A percentile compares a stretch with the other conserved stretches of the same genome.
Evolutionary conservation across 73 alveolate genomes (phyloP).

Genomic region (Paramecium primaurelia): DNA sequence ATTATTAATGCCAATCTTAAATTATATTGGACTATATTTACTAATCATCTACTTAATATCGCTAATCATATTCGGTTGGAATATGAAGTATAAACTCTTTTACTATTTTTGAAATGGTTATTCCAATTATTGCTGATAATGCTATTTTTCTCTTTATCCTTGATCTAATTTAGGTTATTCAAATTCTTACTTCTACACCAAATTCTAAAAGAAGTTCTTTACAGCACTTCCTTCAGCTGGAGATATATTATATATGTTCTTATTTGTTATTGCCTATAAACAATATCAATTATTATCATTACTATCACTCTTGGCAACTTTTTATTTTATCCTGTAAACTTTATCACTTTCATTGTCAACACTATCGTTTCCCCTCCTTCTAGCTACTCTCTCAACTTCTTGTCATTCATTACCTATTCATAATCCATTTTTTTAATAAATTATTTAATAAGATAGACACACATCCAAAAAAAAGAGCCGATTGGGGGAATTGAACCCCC

Average conservation of each 20-base stretch:
- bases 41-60: slow-evolving; percentile 51
- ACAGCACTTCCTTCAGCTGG: slow-evolving; percentile 42
- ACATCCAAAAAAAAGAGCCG: slow-evolving; percentile 38
- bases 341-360: slow-evolving; percentile 1
- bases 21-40: neutral
- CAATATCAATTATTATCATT: neutral
- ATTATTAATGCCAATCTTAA: slow-evolving; percentile 22
- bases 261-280: slow-evolving; percentile 42
- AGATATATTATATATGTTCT: slow-evolving; percentile 55
- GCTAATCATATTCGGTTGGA: slow-evolving; percentile 58
- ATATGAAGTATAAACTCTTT: slow-evolving; percentile 45
- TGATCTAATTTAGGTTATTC: neutral
- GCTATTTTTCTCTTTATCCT: slow-evolving; percentile 57
- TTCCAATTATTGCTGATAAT: neutral
- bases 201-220: slow-evolving; percentile 27
- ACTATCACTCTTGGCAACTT: neutral
- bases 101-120: slow-evolving; percentile 43
- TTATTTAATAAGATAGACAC: neutral
- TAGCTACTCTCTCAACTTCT: neutral
- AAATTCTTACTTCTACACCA: slow-evolving; percentile 3
- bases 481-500: slow-evolving; percentile 56
- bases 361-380: slow-evolving; percentile 9
- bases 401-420: neutral
- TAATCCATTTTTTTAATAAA: slow-evolving; percentile 13
- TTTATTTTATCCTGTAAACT: slow-evolving; percentile 32